These are phyloP conservation scores for Anthoceros angustus DNA, from an alignment of 225 moss, liverwort and hornwort genomes.

Conservation along the genomic window DNA sequence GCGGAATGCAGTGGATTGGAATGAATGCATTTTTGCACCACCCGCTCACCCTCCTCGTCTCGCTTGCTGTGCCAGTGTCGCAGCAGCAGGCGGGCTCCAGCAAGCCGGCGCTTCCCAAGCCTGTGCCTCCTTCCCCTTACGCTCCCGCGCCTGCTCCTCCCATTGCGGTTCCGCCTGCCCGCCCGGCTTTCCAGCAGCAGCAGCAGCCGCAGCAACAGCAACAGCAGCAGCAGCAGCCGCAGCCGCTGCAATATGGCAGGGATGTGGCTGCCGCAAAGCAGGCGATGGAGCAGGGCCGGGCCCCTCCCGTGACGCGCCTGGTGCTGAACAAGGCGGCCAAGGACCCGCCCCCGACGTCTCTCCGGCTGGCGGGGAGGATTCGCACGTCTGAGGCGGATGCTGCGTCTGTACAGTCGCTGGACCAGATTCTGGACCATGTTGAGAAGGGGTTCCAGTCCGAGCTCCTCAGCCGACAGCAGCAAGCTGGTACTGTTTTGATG, in stretches of 20 bases:
- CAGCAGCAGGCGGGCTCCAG: constrained; percentile 1
- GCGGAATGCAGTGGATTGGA: background rate
- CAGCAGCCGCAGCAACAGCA: background rate
- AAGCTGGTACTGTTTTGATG: constrained; percentile 3
- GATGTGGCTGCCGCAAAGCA: background rate
- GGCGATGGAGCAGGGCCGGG: background rate
- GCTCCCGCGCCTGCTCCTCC: background rate
- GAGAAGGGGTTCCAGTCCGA: constrained; percentile 27
- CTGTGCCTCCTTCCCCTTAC: background rate
- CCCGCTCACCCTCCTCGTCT: background rate
- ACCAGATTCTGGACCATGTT: constrained; percentile 37
- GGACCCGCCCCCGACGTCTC: background rate
- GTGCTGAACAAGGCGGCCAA: background rate
- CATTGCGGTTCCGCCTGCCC: background rate
- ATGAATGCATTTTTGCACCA: background rate
- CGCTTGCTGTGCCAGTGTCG: constrained; percentile 1
- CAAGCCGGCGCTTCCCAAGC: background rate
- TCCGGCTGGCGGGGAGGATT: background rate
- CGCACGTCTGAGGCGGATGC: constrained; percentile 2
- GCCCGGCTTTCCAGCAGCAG: background rate
- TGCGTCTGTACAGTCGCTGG: constrained; percentile 16
- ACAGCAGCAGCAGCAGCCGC: too few species aligned
- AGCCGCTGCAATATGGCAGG: too few species aligned
- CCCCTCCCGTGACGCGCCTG: background rate
- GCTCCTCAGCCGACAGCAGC: constrained; percentile 5